Evolutionary conservation across 2,329 filamentous ascomycete species (phyloP), one percentile per base, ranked within the genome.

Genomic region (Trichoderma sp.): DNA sequence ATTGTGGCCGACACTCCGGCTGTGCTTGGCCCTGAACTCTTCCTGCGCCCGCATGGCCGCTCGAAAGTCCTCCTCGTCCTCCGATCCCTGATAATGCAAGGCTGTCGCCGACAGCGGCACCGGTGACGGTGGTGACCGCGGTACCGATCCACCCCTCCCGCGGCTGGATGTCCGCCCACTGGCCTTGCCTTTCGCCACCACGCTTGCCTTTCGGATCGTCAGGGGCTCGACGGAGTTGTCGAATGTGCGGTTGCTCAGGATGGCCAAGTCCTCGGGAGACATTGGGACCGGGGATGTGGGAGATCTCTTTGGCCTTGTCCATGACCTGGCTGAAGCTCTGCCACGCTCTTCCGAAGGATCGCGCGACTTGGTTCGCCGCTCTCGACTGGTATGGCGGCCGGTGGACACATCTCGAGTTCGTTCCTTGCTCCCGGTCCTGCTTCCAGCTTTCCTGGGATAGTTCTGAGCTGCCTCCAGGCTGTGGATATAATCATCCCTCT

Each of bases 251-350:
- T 80, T 85, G 68, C 83, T 85, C 57, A 90, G 76, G 70, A 85
- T 88, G 72, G 87, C 86, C 66, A 91, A 75, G 71, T 97, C 93
- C 71, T 97, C 92, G 0, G 93, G 93, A 3, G 93, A 96, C 93
- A 97, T 97, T 3, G 93, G 92, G 2, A 97, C 85, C 0, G 94
- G 94, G 0, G 94, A 97, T 2, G 92, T 96, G 0, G 94, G 94
- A 1, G 94, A 97, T 24, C 91, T 85, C 77, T 97, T 96, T 19
- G 90, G 86, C 72, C 88, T 90, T 68, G 90, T 78, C 65, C 82
- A 92, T 68, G 88, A 89, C 24, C 89, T 85, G 51, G 85, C 82
- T 14, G 84, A 80, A 26, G 83, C 83, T 67, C 91, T 85, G 21
- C 90, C 91, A 65, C 91, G 87, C 48, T 90, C 89, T 69, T 89